These are phyloP conservation scores for Saccharum officinarum DNA, from an alignment of 176 grass and related monocot species.

Conservation along the genomic window DNA sequence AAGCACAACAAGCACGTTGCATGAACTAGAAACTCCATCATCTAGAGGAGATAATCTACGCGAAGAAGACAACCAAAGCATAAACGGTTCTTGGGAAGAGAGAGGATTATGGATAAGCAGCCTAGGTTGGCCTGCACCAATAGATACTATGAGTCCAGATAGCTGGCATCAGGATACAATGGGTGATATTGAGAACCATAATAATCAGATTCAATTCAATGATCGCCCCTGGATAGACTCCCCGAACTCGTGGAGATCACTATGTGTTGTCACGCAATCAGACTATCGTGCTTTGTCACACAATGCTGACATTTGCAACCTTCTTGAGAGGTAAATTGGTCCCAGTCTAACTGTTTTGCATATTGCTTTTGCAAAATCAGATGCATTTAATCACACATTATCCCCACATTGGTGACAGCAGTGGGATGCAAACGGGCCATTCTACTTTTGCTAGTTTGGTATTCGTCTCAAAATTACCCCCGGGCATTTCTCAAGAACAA, in stretches of 20 bases:
- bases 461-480: neutral
- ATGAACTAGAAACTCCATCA: slow-evolving; percentile 45
- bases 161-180: slow-evolving; percentile 56
- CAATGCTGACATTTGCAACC: slow-evolving; percentile 81
- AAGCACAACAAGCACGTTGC: slow-evolving; percentile 42
- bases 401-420: neutral
- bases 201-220: slow-evolving; percentile 41
- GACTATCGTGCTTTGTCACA: slow-evolving; percentile 48
- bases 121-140: slow-evolving; percentile 68
- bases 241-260: slow-evolving; percentile 77
- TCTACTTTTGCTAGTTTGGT: slow-evolving; percentile 6
- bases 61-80: slow-evolving; percentile 70
- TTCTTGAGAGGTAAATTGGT: slow-evolving; percentile 73
- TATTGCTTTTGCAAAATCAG: slow-evolving; percentile 20
- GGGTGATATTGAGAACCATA: slow-evolving; percentile 59
- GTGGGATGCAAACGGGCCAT: slow-evolving; percentile 20
- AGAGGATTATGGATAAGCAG: slow-evolving; percentile 73
- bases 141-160: slow-evolving; percentile 65
- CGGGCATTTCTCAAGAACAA: too few species aligned
- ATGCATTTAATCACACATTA: slow-evolving; percentile 17
- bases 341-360: slow-evolving; percentile 8
- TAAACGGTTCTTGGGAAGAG: slow-evolving; percentile 81
- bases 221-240: slow-evolving; percentile 76
- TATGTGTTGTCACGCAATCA: slow-evolving; percentile 43
- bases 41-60: slow-evolving; percentile 53